A percentile compares a stretch with the other conserved stretches of the same genome.
These are phyloP conservation scores for Begonia fuchsioides DNA, from an alignment of 306 rosid species.

Conservation along the genomic window DNA sequence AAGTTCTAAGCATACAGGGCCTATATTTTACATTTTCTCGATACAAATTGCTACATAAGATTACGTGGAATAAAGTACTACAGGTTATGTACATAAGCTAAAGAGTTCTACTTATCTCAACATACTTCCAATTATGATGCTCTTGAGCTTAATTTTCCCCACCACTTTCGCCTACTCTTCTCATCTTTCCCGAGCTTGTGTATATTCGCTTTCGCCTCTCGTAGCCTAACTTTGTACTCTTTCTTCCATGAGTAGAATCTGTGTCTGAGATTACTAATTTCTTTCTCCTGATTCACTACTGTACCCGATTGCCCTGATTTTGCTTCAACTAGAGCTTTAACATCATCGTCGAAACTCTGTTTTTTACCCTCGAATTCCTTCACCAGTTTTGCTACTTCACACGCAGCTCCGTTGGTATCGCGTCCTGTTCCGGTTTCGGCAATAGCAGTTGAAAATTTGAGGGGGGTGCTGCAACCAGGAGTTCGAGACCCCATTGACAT, in stretches of 20 bases:
- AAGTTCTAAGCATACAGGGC: no score
- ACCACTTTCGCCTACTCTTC: constrained; percentile 55
- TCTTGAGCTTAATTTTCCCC: constrained; percentile 55
- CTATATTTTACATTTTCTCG: no score
- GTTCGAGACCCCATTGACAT: constrained; percentile 57
- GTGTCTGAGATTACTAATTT: constrained; percentile 43
- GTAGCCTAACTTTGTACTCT: constrained; percentile 65
- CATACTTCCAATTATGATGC: constrained; percentile 5
- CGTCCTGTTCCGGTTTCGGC: constrained; percentile 29
- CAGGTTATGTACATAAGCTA: no score
- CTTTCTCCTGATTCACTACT: constrained; percentile 30
- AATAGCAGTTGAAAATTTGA: constrained; percentile 25
- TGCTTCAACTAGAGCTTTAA: constrained; percentile 38
- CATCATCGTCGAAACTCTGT: constrained; percentile 58
- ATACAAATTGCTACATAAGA: no score
- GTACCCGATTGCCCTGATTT: constrained; percentile 17
- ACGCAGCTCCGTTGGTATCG: constrained; percentile 33
- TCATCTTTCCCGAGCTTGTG: constrained; percentile 41
- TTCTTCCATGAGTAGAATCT: constrained; percentile 76
- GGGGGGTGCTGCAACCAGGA: constrained; percentile 58
- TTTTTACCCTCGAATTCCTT: constrained; percentile 67
- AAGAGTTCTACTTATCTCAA: no score
- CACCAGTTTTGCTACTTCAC: constrained; percentile 36
- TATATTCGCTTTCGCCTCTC: constrained; percentile 48
- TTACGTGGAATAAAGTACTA: no score